Evolutionary conservation across 2,329 filamentous ascomycete species (phyloP), one percentile per base, ranked within the genome.

Genomic region (Cladosporium sp.): DNA sequence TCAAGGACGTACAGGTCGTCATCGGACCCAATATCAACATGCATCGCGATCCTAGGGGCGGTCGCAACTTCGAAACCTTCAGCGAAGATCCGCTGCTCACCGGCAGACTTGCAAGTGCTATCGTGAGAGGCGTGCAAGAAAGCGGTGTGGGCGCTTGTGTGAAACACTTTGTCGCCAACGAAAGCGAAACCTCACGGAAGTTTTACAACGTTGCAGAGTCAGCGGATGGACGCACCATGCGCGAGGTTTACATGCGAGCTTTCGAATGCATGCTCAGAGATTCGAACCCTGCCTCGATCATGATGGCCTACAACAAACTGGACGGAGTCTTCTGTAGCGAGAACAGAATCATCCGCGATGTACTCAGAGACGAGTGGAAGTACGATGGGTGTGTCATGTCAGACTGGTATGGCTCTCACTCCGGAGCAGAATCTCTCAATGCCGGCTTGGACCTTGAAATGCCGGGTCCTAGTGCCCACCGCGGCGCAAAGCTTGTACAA

Each of bases 21-120:
- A 69, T 64, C 4, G 72, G 72, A 3, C 66, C 74, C 10, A 74
- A 71, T 36, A 70, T 75, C 62, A 74, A 74, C 65, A 68, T 74
- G 59, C 59, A 68, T 38, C 63, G 69, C 11, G 55, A 73, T 21
- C 71, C 70, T 7, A 58, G 54, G 11, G 92, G 92, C 18, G 92
- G 92, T 21, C 85, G 92, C 66, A 93, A 93, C 69, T 96, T 95
- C 71, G 92, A 96, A 78, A 93, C 91, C 0, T 95, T 92, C 76
- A 92, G 90, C 0, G 92, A 95, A 76, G 92, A 95, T 71, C 92
- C 92, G 0, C 84, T 89, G 12, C 83, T 96, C 6, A 91, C 90
- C 91, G 64, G 90, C 4, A 89, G 92, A 73, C 84, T 91, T 65
- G 87, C 85, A 1, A 87, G 91, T 70, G 80, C 83, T 36, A 85